A percentile compares a stretch with the other conserved stretches of the same genome.
phyloP scores from a whole-genome alignment of 225 moss, liverwort and hornwort genomes.

The Bryoerythrophyllum caledonicum region DNA sequence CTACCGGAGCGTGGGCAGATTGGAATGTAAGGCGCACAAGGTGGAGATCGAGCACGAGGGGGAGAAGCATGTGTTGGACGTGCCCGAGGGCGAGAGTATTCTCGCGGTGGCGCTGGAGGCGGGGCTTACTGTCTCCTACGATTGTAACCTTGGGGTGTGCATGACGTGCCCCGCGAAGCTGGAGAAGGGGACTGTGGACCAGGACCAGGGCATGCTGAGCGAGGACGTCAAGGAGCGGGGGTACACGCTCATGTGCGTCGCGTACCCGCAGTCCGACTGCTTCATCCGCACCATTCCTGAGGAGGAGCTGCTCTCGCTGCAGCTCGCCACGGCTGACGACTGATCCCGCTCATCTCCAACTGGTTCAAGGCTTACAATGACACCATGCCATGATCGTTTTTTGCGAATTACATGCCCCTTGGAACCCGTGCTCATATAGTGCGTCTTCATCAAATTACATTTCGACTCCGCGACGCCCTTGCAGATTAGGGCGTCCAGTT shows the following conservation, averaged over 20 bases:
- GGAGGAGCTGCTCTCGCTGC: constrained; percentile 87
- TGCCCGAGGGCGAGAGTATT: constrained; percentile 81
- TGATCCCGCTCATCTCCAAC: too few species aligned
- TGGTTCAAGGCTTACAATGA: too few species aligned
- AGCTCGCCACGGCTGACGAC: constrained; percentile 92
- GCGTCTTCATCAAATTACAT: too few species aligned
- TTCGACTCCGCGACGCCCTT: too few species aligned
- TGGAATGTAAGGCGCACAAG: too few species aligned
- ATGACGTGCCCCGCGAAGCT: constrained; percentile 98
- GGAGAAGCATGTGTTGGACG: constrained; percentile 62
- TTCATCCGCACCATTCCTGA: constrained; percentile 85
- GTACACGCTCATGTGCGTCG: constrained; percentile 93
- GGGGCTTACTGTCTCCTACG: constrained; percentile 70
- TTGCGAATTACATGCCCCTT: too few species aligned
- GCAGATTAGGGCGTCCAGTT: constrained; percentile 30
- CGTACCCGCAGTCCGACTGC: constrained; percentile 85
- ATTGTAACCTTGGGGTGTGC: constrained; percentile 97
- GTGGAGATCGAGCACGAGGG: constrained; percentile 81
- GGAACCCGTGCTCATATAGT: too few species aligned
- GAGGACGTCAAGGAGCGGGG: constrained; percentile 86
- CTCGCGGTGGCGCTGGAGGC: constrained; percentile 72
- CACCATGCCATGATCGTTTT: neutral
- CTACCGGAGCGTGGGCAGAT: too few species aligned
- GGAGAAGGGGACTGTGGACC: constrained; percentile 72
- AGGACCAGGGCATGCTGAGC: constrained; percentile 93